These are phyloP conservation scores for Juglanconis oblonga DNA, from an alignment of 2,329 filamentous ascomycete genomes.

Conservation along the genomic window DNA sequence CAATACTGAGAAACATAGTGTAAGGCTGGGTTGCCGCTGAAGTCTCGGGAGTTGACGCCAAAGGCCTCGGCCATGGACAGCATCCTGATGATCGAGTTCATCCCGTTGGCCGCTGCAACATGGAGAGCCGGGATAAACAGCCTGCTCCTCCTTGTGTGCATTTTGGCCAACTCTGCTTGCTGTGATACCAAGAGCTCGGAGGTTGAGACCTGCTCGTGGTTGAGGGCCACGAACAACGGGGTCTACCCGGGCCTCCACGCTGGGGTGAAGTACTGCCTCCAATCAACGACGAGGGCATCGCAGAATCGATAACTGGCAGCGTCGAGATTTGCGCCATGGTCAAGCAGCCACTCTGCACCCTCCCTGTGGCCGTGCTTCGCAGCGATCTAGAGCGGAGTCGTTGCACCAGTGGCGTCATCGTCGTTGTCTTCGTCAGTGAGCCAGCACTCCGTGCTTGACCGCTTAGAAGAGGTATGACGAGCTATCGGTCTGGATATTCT, in stretches of 20 bases:
- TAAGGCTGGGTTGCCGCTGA: slow-evolving; percentile 23
- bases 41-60: slow-evolving; percentile 23
- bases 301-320: slow-evolving; percentile 24
- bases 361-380: slow-evolving; percentile 24
- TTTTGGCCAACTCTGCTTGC: slow-evolving; percentile 20
- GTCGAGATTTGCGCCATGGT: slow-evolving; percentile 49
- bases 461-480: slow-evolving; percentile 22
- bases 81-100: slow-evolving; percentile 24
- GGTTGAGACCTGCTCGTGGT: slow-evolving; percentile 19
- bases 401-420: not conserved
- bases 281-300: slow-evolving; percentile 13
- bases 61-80: slow-evolving; percentile 21
- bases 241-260: slow-evolving; percentile 21
- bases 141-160: slow-evolving; percentile 15
- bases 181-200: slow-evolving; percentile 24
- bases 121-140: slow-evolving; percentile 22
- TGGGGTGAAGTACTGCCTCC: slow-evolving; percentile 19
- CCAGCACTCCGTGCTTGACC: slow-evolving; percentile 18
- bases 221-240: slow-evolving; percentile 24
- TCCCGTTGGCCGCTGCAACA: slow-evolving; percentile 22
- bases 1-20: slow-evolving; percentile 23
- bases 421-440: slow-evolving; percentile 7
- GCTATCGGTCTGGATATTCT: slow-evolving; percentile 17
- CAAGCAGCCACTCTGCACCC: slow-evolving; percentile 24
- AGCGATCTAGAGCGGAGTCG: slow-evolving; percentile 22